Base-by-base conservation (phyloP, 169 alveolate species). In the Eimeria nieschulzi region DNA sequence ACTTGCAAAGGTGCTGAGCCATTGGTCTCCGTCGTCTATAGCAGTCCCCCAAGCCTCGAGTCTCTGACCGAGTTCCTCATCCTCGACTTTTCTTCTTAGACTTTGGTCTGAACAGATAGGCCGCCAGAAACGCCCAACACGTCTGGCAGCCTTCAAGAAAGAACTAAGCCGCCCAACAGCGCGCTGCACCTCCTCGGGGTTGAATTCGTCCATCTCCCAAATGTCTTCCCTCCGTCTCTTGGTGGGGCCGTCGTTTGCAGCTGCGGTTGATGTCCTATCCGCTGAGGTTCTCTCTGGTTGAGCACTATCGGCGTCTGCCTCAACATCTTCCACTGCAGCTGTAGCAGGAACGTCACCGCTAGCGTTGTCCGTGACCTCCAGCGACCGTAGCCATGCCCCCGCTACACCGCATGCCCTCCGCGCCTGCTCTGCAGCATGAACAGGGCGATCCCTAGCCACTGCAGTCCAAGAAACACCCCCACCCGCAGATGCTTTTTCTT, bases 321-420 rank as follows among this genome's bases (percentile, higher is more conserved):
- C 55, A 59, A 59, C 68, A 6, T 15, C n/a, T n/a, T 59, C 68
- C n/a, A 59, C 17, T 59, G 19, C 68, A 15, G 68, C 68, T n/a
- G 68, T 59, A 15, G 5, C 23, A 2, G 86, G 51, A 51, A 70
- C 26, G 25, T 78, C 86, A 25, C 46, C 83, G 10, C 13, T 51
- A 54, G 25, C 72, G 19, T 64, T 7, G 55, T 51, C 66, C 51
- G 88, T 26, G 64, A 19, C 88, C 12, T 80, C 75, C 63, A 80
- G 76, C 8, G 53, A 80, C 5, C 88, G 88, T 59, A 80, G 21
- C 88, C 88, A 80, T 21, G 88, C 88, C 46, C 88, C 88, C 33
- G 88, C 88, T n/a, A 80, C 88, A n/a, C 88, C 88, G 17, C 88
- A 80, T 17, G 88, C 88, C 61, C 88, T 39, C 54, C 88, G 88